These are phyloP conservation scores for Pseudogymnoascus sp. DNA, from an alignment of 2,329 filamentous ascomycete species.

Conservation along the genomic window DNA sequence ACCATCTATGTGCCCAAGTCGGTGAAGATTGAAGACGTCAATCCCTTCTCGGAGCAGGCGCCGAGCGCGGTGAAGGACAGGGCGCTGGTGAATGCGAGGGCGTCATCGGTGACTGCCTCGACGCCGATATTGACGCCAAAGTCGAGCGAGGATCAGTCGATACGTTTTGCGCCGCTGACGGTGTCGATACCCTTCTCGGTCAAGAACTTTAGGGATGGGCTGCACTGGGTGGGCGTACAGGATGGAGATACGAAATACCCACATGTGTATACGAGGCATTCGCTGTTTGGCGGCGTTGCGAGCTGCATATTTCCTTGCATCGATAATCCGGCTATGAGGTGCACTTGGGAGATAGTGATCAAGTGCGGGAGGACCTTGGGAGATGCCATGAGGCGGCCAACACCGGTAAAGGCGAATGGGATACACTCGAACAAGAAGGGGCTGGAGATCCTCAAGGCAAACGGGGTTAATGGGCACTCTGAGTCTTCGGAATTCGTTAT, in stretches of 20 bases:
- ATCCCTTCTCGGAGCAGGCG: slow-evolving; percentile 42
- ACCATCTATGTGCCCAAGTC: slow-evolving; percentile 50
- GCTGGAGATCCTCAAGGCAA: slow-evolving; percentile 13
- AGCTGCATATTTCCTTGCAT: slow-evolving; percentile 90
- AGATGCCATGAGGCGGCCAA: slow-evolving; percentile 53
- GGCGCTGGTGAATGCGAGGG: slow-evolving; percentile 30
- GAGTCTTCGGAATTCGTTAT: slow-evolving; percentile 25
- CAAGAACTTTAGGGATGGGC: slow-evolving; percentile 68
- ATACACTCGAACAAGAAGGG: slow-evolving; percentile 35
- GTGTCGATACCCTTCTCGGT: slow-evolving; percentile 71
- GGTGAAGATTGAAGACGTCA: slow-evolving; percentile 54
- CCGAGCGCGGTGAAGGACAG: slow-evolving; percentile 37
- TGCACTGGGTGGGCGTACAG: slow-evolving; percentile 85
- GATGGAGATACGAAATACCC: slow-evolving; percentile 76
- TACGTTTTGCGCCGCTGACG: slow-evolving; percentile 50
- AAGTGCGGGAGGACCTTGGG: slow-evolving; percentile 80
- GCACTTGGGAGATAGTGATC: slow-evolving; percentile 81
- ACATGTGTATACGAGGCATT: slow-evolving; percentile 83
- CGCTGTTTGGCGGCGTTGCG: slow-evolving; percentile 66
- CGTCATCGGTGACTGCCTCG: slow-evolving; percentile 11
- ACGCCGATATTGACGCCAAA: slow-evolving; percentile 26
- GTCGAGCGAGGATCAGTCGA: slow-evolving; percentile 30
- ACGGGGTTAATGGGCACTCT: slow-evolving; percentile 11
- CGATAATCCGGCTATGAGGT: slow-evolving; percentile 73
- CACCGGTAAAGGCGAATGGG: slow-evolving; percentile 32